Evolutionary conservation across 768 basidiomycete species (phyloP).

Genomic region (Naganishia antarctica): DNA sequence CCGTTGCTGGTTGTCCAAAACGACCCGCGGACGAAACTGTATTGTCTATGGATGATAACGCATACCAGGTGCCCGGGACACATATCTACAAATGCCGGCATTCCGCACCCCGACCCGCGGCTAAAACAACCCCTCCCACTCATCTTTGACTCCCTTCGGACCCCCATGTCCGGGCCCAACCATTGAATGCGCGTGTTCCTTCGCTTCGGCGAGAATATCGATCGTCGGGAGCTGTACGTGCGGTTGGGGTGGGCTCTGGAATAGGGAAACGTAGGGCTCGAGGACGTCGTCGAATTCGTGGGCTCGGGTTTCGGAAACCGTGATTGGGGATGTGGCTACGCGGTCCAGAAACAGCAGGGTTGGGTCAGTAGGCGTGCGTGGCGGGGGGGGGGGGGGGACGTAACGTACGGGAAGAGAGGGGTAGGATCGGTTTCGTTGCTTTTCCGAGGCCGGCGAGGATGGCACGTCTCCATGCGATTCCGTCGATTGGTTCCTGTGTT

Average conservation of each 20-base stretch:
- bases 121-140: slow-evolving; percentile 44
- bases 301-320: slow-evolving; percentile 17
- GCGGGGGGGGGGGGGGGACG: slow-evolving; percentile 23
- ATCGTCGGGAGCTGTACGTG: slow-evolving; percentile 30
- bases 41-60: no score
- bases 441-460: slow-evolving; percentile 42
- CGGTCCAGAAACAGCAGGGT: no score
- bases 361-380: not conserved
- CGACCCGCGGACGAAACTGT: no score
- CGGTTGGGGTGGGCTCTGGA: slow-evolving; percentile 38
- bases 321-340: slow-evolving; percentile 20
- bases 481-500: slow-evolving; percentile 33
- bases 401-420: slow-evolving; percentile 30
- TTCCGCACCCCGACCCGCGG: not conserved
- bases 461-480: slow-evolving; percentile 38
- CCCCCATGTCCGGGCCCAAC: no score
- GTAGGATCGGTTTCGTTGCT: slow-evolving; percentile 38
- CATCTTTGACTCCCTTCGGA: slow-evolving; percentile 33
- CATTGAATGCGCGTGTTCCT: slow-evolving; percentile 29
- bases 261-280: slow-evolving; percentile 41
- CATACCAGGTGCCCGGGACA: no score
- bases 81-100: not conserved
- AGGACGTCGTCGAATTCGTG: slow-evolving; percentile 44
- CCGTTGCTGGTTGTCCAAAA: no score
- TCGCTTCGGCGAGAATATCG: slow-evolving; percentile 31